phyloP scores from a whole-genome alignment of 164 flowering plant species.

The Liriodendron chinense region DNA sequence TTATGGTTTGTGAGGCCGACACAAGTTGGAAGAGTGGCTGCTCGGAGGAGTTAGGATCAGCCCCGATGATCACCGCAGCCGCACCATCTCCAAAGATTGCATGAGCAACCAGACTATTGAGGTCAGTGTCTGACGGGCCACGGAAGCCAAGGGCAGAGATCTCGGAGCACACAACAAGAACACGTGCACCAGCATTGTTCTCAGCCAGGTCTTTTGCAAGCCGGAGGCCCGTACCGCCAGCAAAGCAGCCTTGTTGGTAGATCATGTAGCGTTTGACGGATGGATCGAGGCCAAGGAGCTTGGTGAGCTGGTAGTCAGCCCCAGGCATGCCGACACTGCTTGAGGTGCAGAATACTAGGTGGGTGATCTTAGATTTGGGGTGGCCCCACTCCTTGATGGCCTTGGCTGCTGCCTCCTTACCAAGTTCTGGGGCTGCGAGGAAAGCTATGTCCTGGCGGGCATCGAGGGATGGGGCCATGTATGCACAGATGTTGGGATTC shows the following conservation, averaged over 20 bases:
- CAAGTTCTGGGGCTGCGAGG: conserved; percentile 12
- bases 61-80: conserved; percentile 11
- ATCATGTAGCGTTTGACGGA: conserved; percentile 12
- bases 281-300: conserved; percentile 18
- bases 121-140: conserved; percentile 8
- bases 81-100: conserved; percentile 20
- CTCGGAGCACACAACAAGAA: conserved; percentile 19
- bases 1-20: conserved; percentile 11
- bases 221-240: conserved; percentile 19
- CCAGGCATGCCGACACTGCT: conserved; percentile 22
- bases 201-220: conserved; percentile 20
- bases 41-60: conserved; percentile 9
- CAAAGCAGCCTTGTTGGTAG: conserved; percentile 21
- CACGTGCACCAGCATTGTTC: conserved; percentile 16
- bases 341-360: conserved; percentile 21
- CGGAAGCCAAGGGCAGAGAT: conserved; percentile 12
- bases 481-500: conserved; percentile 14
- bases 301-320: conserved; percentile 18
- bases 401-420: conserved; percentile 19
- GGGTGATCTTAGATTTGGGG: conserved; percentile 19
- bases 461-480: conserved; percentile 19
- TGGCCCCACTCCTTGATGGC: conserved; percentile 23
- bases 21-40: conserved; percentile 12
- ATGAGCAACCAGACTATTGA: conserved; percentile 15
- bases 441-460: conserved; percentile 18